phyloP scores from a whole-genome alignment of 371 early-diverging fungal genomes.

The Mortierella sp. region DNA sequence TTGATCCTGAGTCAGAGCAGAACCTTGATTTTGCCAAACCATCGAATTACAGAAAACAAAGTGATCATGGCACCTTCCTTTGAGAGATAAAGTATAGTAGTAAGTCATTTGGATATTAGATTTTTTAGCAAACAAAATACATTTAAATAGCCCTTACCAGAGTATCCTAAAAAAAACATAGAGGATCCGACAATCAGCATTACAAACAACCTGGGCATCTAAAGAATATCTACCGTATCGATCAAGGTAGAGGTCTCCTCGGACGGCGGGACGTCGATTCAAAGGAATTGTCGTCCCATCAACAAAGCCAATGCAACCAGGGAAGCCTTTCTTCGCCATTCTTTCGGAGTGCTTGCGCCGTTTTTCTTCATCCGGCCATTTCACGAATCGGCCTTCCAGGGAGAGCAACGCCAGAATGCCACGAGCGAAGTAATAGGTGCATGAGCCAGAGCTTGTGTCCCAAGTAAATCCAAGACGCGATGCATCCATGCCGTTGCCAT shows the following conservation, averaged over 20 bases:
- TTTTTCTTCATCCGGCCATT: neutral
- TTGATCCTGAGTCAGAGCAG: constrained; percentile 3
- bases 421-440: no score
- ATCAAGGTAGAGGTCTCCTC: constrained; percentile 18
- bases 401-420: neutral
- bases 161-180: neutral
- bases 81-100: neutral
- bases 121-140: no score
- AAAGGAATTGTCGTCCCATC: constrained; percentile 19
- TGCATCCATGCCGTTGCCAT: constrained; percentile 3
- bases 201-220: constrained; percentile 15
- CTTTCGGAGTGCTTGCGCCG: neutral
- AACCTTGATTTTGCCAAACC: no score
- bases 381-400: neutral
- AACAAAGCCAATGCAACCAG: constrained; percentile 20
- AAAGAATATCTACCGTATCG: constrained; percentile 14
- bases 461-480: neutral
- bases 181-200: constrained; percentile 2
- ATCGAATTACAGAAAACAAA: neutral
- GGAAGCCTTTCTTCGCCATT: neutral
- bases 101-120: neutral
- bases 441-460: no score
- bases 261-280: neutral
- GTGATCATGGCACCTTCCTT: neutral
- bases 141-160: constrained; percentile 15